Conservation (phyloP, 306 rosid species). For the Luffa acutangula region DNA sequence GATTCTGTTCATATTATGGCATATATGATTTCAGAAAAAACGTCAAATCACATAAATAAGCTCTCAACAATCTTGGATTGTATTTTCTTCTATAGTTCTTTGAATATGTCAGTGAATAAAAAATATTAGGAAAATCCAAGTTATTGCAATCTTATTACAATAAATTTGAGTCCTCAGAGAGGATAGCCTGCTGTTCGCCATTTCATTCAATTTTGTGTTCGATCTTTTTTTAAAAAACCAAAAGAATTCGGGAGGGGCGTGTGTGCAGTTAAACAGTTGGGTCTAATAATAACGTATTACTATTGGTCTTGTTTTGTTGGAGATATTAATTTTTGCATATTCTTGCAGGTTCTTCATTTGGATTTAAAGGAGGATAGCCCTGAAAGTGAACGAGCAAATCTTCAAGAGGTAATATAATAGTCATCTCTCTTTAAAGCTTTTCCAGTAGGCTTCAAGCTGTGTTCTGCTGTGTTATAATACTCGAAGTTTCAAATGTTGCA, state of each 20-base stretch:
- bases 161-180: background rate
- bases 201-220: background rate
- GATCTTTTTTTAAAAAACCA: background rate
- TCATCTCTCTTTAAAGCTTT: background rate
- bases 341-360: conserved; percentile 69
- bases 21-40: background rate
- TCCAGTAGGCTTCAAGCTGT: background rate
- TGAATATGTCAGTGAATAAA: background rate
- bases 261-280: background rate
- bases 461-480: background rate
- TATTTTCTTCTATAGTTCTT: background rate
- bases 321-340: background rate
- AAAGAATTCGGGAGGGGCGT: background rate
- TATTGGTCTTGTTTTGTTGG: background rate
- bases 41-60: background rate
- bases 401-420: conserved; percentile 50
- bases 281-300: background rate
- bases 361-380: conserved; percentile 38
- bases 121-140: background rate
- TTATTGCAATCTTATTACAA: background rate
- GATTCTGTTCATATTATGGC: background rate
- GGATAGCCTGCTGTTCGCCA: background rate
- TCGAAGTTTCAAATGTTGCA: conserved; percentile 14
- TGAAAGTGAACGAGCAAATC: conserved; percentile 31
- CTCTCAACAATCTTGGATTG: background rate